Base-by-base conservation (phyloP, 2,329 filamentous ascomycete species). In the Laburnicola sp. region DNA sequence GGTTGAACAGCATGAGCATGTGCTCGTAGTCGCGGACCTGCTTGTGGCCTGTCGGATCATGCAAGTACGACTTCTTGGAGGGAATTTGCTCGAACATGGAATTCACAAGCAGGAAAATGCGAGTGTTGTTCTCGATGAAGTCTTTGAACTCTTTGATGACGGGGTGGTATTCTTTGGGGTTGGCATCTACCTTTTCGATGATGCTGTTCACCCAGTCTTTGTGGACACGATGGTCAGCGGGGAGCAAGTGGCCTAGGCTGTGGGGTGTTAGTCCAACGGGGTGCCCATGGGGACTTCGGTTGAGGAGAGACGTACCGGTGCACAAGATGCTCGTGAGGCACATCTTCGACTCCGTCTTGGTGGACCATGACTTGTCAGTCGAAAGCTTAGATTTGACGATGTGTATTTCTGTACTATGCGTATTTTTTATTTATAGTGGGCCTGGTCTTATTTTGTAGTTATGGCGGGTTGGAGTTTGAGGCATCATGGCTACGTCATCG, bases 31-130 rank as follows among this genome's bases (percentile, higher is more conserved):
- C 80, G 6, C 82, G 80, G 50, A 90, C 82, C 70, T 87, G 84
- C 30, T 75, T 78, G 46, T 78, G 75, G 1, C 85, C 86, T 1
- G 81, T 83, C 0, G 86, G 85, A 53, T 88, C 86, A 5, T 74
- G 76, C 51, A 70, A 65, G 70, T 89, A 89, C 0, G 82, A 81
- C 16, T 78, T 73, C 68, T 83, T 84, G 28, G 68, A 65, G 0
- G 86, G 86, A 21, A 89, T 76, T 71, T 89, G 83, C 27, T 82
- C 76, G 71, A 87, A 89, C 87, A 89, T 89, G 56, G 80, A 75
- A 23, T 75, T 75, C 63, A 88, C 83, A 66, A 85, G 82, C 78
- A 89, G 85, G 74, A 83, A 86, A 25, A 89, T 74, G 22, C 84
- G 79, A 1, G 85, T 74, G 56, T 84, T 84, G 26, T 69, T 69